A percentile compares a stretch with the other conserved stretches of the same genome.
Evolutionary conservation across 2,329 filamentous ascomycete genomes (phyloP).

Genomic region (Alternaria triticimaculans): DNA sequence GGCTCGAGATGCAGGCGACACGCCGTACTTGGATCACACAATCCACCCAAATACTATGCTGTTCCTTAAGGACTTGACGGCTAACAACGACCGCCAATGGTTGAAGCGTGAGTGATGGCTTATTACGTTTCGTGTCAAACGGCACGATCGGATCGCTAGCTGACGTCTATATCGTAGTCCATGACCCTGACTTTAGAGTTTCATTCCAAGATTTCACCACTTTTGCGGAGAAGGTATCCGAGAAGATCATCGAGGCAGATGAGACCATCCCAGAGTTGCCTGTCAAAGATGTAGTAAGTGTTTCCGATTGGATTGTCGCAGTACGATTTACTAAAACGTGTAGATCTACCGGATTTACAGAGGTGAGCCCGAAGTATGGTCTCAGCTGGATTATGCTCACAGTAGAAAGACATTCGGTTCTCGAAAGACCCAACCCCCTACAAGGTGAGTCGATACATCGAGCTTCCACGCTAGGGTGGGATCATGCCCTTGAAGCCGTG

Average conservation of each 20-base stretch:
- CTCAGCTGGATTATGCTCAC: constrained; percentile 1
- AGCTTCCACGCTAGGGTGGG: not conserved
- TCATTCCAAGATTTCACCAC: constrained; percentile 81
- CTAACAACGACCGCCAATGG: constrained; percentile 69
- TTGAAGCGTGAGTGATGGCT: constrained; percentile 61
- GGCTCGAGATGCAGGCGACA: constrained; percentile 65
- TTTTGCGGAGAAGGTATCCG: constrained; percentile 75
- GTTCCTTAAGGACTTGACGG: constrained; percentile 64
- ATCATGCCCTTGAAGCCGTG: not conserved
- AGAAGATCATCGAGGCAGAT: constrained; percentile 74
- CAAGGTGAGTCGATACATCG: constrained; percentile 64
- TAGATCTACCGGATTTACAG: constrained; percentile 84
- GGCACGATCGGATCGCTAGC: not conserved
- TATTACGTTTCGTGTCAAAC: not conserved
- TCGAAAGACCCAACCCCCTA: constrained; percentile 85
- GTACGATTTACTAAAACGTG: constrained; percentile 14
- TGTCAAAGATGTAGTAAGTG: constrained; percentile 74
- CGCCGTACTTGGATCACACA: constrained; percentile 62
- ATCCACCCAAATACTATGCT: constrained; percentile 70
- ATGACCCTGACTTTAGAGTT: constrained; percentile 79
- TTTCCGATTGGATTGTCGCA: not conserved
- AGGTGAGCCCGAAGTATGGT: constrained; percentile 24
- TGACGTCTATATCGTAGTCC: constrained; percentile 58
- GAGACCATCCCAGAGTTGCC: constrained; percentile 86
- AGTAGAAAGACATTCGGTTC: constrained; percentile 72